phyloP scores from a whole-genome alignment of 1,139 yeast genomes.

The Pneumocystis murina region DNA sequence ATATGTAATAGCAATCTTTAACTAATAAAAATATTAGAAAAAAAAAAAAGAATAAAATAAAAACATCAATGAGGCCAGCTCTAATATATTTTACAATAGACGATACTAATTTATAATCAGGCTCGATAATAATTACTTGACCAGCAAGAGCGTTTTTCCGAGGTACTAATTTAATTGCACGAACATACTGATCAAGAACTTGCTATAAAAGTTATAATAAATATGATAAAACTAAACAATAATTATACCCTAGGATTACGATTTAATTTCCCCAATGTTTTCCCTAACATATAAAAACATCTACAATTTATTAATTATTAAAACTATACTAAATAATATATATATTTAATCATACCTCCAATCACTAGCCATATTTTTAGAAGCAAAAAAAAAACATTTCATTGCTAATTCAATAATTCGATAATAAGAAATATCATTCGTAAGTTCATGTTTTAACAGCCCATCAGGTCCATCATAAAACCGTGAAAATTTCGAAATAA shows the following conservation, averaged over 20 bases:
- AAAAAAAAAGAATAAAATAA: conserved; percentile 23
- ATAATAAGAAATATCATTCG: not conserved
- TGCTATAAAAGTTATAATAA: not conserved
- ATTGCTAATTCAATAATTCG: conserved; percentile 26
- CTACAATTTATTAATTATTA: not conserved
- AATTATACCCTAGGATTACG: conserved; percentile 12
- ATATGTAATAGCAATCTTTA: not conserved
- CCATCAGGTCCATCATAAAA: conserved; percentile 1
- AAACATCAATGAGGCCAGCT: conserved; percentile 18
- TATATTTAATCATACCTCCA: not conserved
- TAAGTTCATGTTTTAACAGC: not conserved
- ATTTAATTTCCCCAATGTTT: conserved; percentile 38
- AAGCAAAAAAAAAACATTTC: conserved; percentile 44
- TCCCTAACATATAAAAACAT: conserved; percentile 28
- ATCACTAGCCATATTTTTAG: not conserved
- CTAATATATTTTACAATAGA: conserved; percentile 41
- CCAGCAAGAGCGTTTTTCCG: conserved; percentile 26
- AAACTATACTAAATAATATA: not conserved
- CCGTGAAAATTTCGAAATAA: conserved; percentile 14
- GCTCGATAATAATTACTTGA: conserved; percentile 31
- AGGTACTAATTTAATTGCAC: conserved; percentile 26
- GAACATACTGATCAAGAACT: conserved; percentile 18
- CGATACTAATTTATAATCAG: conserved; percentile 41
- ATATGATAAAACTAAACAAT: not conserved
- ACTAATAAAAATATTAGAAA: conserved; percentile 17